Base-by-base conservation (phyloP, 1,284 basidiomycete species). In the Meripilus lineatus region DNA sequence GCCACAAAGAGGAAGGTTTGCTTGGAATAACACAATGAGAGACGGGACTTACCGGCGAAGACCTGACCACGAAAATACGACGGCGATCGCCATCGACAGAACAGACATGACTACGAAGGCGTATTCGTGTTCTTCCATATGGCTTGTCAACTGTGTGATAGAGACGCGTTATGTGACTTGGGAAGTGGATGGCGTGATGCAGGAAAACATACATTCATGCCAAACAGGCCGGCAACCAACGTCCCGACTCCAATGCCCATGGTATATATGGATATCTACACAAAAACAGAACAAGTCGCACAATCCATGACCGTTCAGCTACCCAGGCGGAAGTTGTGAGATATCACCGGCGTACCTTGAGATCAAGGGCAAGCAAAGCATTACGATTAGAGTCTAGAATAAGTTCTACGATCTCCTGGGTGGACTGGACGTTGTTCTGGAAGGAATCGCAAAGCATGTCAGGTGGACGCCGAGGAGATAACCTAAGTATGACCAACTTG, bases 351-450 rank as follows among this genome's bases (percentile, higher is more conserved):
- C 64, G 23, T 51, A 85, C 88, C 71, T 93, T 86, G 38, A 99
- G 74, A 62, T 98, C 95, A 20, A 98, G 74, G 20, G 93, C 90
- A 13, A 98, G 73, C 11, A 99, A 72, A 3, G 89, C 81, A 61
- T 99, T 99, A 38, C 95, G 86, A 67, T 96, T 96, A 46, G 93
- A 90, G 64, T 99, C 95, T 37, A 99, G 76, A 59, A 98, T 94
- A 46, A 99, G 76, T 65, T 99, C 95, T 5, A 96, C 92, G 40
- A 98, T 95, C 65, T 98, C 94, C 69, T 97, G 93, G 0, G 94
- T 98, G 14, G 91, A 93, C 68, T 91, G 86, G 44, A 98, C 91
- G 60, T 96, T 96, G 45, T 74, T 78, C 90, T 93, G 54, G 18
- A 34, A 32, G 43, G 32, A 44, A 24, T 21, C 28, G 26, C 4